phyloP scores from a whole-genome alignment of 2,329 filamentous ascomycete genomes.

The Endothia cerciana region DNA sequence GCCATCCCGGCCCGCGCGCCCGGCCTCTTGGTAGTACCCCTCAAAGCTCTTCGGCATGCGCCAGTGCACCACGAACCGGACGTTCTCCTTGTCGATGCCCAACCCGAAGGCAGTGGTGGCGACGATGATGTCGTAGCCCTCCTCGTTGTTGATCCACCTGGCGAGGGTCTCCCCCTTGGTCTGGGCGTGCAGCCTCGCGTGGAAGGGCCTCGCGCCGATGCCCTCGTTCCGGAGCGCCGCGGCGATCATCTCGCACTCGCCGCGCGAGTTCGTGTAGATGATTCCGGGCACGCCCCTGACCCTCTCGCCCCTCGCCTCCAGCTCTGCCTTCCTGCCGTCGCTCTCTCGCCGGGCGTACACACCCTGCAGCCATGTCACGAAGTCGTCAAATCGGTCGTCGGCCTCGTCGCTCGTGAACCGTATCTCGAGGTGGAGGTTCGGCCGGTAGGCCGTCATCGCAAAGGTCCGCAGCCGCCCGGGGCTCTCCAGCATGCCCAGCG shows the following conservation, averaged over 20 bases:
- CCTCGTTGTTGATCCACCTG: conserved; percentile 73
- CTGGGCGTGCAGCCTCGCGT: conserved; percentile 69
- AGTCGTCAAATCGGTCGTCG: conserved; percentile 72
- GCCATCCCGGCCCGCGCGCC: conserved; percentile 86
- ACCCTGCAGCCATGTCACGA: conserved; percentile 75
- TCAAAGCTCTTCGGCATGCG: conserved; percentile 92
- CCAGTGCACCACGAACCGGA: conserved; percentile 95
- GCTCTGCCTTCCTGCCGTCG: conserved; percentile 61
- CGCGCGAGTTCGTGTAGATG: conserved; percentile 76
- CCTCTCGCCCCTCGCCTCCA: conserved; percentile 57
- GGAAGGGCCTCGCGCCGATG: conserved; percentile 74
- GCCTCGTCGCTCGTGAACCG: conserved; percentile 79
- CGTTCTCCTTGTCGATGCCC: conserved; percentile 95
- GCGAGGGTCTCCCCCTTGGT: conserved; percentile 72
- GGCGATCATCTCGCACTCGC: conserved; percentile 74
- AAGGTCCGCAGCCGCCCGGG: conserved; percentile 71
- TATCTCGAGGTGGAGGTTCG: conserved; percentile 90
- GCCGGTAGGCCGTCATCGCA: conserved; percentile 79
- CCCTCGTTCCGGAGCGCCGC: conserved; percentile 67
- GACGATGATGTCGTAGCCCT: conserved; percentile 87
- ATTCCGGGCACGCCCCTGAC: conserved; percentile 72
- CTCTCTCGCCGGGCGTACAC: conserved; percentile 71
- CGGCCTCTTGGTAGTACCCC: conserved; percentile 94
- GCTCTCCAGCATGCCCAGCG: conserved; percentile 67
- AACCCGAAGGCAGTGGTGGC: conserved; percentile 97